A percentile compares a stretch with the other conserved stretches of the same genome.
Conservation (phyloP, 2,329 filamentous ascomycete species). For the Hypoxylon sp. region DNA sequence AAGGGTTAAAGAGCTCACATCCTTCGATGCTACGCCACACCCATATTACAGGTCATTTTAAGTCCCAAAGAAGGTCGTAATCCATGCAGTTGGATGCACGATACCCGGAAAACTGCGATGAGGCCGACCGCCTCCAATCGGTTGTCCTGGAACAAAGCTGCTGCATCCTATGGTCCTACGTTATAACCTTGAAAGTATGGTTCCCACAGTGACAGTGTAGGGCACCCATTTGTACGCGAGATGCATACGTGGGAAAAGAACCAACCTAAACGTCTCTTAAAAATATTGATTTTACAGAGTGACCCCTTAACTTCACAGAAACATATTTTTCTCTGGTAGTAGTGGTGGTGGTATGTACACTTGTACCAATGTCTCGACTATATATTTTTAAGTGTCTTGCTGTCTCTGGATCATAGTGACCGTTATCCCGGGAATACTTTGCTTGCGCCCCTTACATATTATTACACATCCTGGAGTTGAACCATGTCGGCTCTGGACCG, state of each 20-base stretch:
- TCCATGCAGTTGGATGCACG: neutral
- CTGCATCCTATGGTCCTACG: neutral
- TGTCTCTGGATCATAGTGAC: neutral
- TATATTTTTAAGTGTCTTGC: neutral
- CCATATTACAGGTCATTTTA: neutral
- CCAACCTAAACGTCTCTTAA: neutral
- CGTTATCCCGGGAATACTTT: neutral
- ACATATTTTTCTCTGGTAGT: neutral
- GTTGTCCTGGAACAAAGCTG: neutral
- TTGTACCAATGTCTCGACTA: neutral
- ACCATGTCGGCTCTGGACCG: conserved; percentile 16
- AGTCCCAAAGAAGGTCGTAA: neutral
- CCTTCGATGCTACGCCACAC: neutral
- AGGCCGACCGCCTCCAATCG: neutral
- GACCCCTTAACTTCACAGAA: neutral
- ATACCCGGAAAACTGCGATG: neutral
- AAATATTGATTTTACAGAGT: neutral
- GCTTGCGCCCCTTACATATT: neutral
- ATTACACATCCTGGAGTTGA: neutral
- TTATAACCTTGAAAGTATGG: neutral
- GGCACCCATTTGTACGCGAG: neutral
- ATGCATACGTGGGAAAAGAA: too few species aligned
- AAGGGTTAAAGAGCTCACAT: neutral
- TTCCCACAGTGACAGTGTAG: neutral
- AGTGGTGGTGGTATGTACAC: neutral